phyloP scores from a whole-genome alignment of 176 grass and related monocot genomes.

The Oryza coarctata region DNA sequence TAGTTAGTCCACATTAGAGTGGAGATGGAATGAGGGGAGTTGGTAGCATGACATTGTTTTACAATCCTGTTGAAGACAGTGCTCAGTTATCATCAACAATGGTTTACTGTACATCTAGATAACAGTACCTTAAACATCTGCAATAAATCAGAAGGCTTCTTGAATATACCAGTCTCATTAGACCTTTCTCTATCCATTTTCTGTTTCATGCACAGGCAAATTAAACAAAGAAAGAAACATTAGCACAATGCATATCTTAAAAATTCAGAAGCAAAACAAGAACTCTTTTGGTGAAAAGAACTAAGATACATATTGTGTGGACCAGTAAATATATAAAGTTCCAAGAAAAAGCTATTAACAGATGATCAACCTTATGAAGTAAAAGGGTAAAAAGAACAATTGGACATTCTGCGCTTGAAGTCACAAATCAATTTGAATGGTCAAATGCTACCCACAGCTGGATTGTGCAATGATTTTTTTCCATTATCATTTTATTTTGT shows the following conservation, averaged over 20 bases:
- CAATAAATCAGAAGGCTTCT: slow-evolving; percentile 81
- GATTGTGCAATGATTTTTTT: not conserved
- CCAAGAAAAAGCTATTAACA: not conserved
- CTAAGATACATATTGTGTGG: not conserved
- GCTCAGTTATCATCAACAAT: slow-evolving; percentile 21
- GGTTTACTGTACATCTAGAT: not conserved
- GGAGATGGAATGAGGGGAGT: not conserved
- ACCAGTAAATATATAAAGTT: not conserved
- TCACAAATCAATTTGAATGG: not conserved
- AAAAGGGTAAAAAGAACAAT: slow-evolving; percentile 19
- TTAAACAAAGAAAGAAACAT: slow-evolving; percentile 19
- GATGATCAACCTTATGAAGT: not conserved
- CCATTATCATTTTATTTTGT: not conserved
- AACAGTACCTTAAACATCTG: slow-evolving; percentile 98
- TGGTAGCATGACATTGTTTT: not conserved
- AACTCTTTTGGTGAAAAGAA: not conserved
- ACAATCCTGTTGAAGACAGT: not conserved
- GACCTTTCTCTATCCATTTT: slow-evolving; percentile 96
- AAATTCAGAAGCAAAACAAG: not conserved
- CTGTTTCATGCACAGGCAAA: slow-evolving; percentile 47
- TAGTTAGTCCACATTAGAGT: slow-evolving; percentile 1
- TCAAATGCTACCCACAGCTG: not conserved
- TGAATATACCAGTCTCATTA: slow-evolving; percentile 84
- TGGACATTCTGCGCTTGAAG: not conserved
- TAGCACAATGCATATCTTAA: slow-evolving; percentile 8